Evolutionary conservation across 2,329 filamentous ascomycete genomes (phyloP).

Genomic region (Stemphylium vesicarium): DNA sequence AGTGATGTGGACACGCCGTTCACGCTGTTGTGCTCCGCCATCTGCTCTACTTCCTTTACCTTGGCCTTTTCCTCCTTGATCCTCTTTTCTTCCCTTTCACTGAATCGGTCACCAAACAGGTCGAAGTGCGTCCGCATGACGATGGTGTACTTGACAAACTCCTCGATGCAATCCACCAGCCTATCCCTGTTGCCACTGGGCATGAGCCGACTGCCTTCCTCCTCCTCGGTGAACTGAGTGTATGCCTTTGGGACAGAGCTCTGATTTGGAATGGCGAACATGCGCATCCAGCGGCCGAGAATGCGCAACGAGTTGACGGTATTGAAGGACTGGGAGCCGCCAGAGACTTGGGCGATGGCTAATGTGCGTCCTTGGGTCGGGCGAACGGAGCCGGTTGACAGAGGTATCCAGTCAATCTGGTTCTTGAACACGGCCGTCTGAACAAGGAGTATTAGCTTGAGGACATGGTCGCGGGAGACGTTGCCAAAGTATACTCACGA

Average conservation of each 20-base stretch:
- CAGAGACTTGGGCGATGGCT: conserved; percentile 66
- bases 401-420: conserved; percentile 73
- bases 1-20: too few species aligned
- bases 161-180: conserved; percentile 71
- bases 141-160: conserved; percentile 72
- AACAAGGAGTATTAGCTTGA: background rate
- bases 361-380: conserved; percentile 71
- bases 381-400: conserved; percentile 66
- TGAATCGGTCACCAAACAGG: conserved; percentile 67
- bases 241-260: conserved; percentile 68
- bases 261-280: conserved; percentile 72
- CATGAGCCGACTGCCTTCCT: too few species aligned
- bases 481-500: conserved; percentile 50
- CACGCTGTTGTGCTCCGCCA: too few species aligned
- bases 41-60: too few species aligned
- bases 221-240: conserved; percentile 62
- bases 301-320: conserved; percentile 69
- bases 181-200: conserved; percentile 66
- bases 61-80: conserved; percentile 30
- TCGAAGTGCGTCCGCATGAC: conserved; percentile 67
- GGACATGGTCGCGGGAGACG: background rate
- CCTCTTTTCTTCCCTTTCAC: conserved; percentile 60
- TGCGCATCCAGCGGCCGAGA: conserved; percentile 72
- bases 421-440: conserved; percentile 72
- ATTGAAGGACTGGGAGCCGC: conserved; percentile 73